phyloP scores from a whole-genome alignment of 176 grass and related monocot species.

The Avena eriantha region DNA sequence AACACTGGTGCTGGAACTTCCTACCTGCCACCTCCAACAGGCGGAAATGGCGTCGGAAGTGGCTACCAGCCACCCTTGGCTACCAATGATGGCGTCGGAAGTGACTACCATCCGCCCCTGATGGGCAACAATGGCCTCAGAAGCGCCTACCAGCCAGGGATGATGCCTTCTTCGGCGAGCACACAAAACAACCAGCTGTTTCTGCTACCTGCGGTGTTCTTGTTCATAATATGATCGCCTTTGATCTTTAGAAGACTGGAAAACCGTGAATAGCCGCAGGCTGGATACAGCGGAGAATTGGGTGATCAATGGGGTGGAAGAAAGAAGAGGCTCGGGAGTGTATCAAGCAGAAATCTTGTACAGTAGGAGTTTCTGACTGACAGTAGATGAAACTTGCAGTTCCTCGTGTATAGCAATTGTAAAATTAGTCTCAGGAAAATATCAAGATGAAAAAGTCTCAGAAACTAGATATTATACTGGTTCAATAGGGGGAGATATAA shows the following conservation, averaged over 20 bases:
- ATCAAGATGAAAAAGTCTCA: too few species aligned
- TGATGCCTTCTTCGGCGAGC: slow-evolving; percentile 35
- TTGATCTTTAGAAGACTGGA: neutral
- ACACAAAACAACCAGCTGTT: slow-evolving; percentile 14
- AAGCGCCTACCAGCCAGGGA: slow-evolving; percentile 30
- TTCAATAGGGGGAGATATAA: slow-evolving; percentile 10
- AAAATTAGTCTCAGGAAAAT: neutral
- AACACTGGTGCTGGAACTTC: neutral
- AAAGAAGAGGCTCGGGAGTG: neutral
- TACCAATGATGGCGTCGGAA: neutral
- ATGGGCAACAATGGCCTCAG: slow-evolving; percentile 3
- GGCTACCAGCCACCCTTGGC: slow-evolving; percentile 1
- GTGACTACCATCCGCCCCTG: neutral
- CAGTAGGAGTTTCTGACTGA: slow-evolving; percentile 33
- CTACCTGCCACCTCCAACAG: neutral
- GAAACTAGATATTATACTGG: neutral
- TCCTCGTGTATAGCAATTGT: neutral
- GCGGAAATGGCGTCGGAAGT: neutral
- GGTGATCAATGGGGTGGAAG: neutral
- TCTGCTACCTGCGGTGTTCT: slow-evolving; percentile 30
- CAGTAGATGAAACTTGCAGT: neutral
- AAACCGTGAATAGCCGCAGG: neutral
- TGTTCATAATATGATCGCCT: slow-evolving; percentile 29
- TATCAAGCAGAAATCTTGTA: slow-evolving; percentile 13
- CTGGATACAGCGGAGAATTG: neutral